Evolutionary conservation across 208 protist genomes (phyloP).

Genomic region (Vickermania ingenoplastis): DNA sequence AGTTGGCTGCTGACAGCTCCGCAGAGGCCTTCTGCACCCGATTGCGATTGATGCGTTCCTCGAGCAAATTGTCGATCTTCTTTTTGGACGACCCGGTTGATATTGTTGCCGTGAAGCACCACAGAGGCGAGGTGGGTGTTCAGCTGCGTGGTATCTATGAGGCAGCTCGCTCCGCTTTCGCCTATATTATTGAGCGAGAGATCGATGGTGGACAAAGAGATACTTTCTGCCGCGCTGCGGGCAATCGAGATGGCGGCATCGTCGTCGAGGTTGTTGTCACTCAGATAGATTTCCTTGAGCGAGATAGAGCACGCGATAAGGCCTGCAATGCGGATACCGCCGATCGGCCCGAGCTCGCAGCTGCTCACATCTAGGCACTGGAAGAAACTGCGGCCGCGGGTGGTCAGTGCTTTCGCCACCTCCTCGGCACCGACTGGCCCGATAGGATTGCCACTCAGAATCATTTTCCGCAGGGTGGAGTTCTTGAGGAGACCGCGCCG

Average conservation of each 20-base stretch:
- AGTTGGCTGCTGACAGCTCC: conserved; percentile 2
- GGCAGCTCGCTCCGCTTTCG: conserved; percentile 51
- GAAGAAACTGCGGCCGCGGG: conserved; percentile 39
- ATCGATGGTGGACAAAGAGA: conserved; percentile 49
- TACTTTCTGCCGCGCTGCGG: conserved; percentile 48
- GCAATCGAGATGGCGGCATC: conserved; percentile 59
- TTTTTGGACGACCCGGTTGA: conserved; percentile 76
- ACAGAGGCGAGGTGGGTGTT: conserved; percentile 57
- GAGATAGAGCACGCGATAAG: conserved; percentile 54
- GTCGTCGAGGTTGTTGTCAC: conserved; percentile 78
- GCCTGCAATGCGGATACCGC: conserved; percentile 59
- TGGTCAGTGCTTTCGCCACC: conserved; percentile 41
- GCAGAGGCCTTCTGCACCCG: conserved; percentile 21
- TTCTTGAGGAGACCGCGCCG: conserved; percentile 64
- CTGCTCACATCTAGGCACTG: conserved; percentile 59
- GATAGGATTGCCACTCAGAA: conserved; percentile 65
- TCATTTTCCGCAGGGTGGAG: conserved; percentile 33
- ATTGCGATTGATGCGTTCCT: conserved; percentile 57
- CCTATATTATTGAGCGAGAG: conserved; percentile 67
- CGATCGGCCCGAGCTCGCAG: conserved; percentile 47
- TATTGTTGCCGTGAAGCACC: conserved; percentile 69
- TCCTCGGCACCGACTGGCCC: conserved; percentile 54
- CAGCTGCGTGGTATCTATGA: conserved; percentile 61
- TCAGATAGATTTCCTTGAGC: conserved; percentile 59
- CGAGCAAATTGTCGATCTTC: conserved; percentile 69